These are phyloP conservation scores for Hibiscus trionum DNA, from an alignment of 345 rosid genomes.

Conservation along the genomic window DNA sequence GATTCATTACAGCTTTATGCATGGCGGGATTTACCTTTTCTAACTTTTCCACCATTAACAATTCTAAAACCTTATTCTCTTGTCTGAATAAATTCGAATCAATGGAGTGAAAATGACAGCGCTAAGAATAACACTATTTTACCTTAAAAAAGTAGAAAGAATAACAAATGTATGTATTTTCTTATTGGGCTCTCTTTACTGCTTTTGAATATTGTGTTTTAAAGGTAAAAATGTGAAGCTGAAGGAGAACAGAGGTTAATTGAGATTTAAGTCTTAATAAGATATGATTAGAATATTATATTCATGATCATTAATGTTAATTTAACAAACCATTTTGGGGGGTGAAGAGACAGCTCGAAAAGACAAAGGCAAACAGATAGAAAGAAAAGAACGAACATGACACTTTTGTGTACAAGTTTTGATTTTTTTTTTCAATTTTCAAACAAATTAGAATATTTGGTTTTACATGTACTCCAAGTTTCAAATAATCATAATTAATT, in stretches of 20 bases:
- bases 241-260: not conserved
- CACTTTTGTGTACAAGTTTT: not conserved
- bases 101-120: slow-evolving; percentile 8
- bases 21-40: slow-evolving; percentile 3
- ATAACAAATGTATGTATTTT: too few relatives aligned
- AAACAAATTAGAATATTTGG: not conserved
- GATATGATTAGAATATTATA: not conserved
- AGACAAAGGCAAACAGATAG: not conserved
- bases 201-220: not conserved
- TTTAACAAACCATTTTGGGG: not conserved
- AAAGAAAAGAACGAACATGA: not conserved
- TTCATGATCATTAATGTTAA: too few relatives aligned
- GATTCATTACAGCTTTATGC: slow-evolving; percentile 6
- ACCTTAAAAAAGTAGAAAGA: not conserved
- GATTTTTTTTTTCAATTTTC: not conserved
- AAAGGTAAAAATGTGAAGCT: not conserved
- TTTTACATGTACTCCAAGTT: slow-evolving; percentile 1
- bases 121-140: not conserved
- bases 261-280: not conserved
- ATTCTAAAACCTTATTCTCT: not conserved
- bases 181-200: not conserved
- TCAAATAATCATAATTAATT: not conserved
- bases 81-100: not conserved
- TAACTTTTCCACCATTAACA: not conserved
- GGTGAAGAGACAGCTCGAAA: not conserved